Conservation (phyloP, 106 monocot genomes). For the Alisma plantagoaquatica region DNA sequence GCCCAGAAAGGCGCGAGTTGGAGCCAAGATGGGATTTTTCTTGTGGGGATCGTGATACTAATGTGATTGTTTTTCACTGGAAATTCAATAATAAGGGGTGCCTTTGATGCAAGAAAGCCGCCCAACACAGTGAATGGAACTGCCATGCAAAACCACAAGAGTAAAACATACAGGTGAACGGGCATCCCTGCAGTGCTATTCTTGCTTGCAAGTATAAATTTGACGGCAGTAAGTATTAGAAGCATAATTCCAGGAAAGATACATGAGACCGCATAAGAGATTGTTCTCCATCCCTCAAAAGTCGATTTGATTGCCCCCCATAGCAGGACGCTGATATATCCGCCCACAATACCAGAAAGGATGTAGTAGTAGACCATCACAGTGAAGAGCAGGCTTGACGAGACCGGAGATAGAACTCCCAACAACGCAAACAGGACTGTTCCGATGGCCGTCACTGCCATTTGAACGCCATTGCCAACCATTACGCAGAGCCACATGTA, state of each 20-base stretch:
- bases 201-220: conserved; percentile 17
- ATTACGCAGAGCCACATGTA: conserved; percentile 39
- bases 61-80: conserved; percentile 25
- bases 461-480: conserved; percentile 58
- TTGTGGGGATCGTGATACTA: conserved; percentile 13
- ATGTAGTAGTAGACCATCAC: conserved; percentile 51
- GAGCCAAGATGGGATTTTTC: conserved; percentile 25
- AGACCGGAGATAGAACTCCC: conserved; percentile 48
- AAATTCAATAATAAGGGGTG: conserved; percentile 5
- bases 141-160: conserved; percentile 30
- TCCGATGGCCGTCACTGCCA: conserved; percentile 34
- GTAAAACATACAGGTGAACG: conserved; percentile 12
- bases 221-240: conserved; percentile 14
- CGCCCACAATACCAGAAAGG: conserved; percentile 39
- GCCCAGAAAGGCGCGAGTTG: too few relatives aligned
- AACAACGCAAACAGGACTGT: conserved; percentile 44
- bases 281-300: conserved; percentile 37
- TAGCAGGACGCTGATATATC: conserved; percentile 38
- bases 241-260: conserved; percentile 21
- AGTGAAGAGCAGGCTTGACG: conserved; percentile 41
- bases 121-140: conserved; percentile 25
- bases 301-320: conserved; percentile 45
- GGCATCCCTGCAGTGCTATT: conserved; percentile 24
- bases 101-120: conserved; percentile 16
- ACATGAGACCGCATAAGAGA: conserved; percentile 20